phyloP scores from a whole-genome alignment of 2,329 filamentous ascomycete species.

The Calcarisporium arbuscula region DNA sequence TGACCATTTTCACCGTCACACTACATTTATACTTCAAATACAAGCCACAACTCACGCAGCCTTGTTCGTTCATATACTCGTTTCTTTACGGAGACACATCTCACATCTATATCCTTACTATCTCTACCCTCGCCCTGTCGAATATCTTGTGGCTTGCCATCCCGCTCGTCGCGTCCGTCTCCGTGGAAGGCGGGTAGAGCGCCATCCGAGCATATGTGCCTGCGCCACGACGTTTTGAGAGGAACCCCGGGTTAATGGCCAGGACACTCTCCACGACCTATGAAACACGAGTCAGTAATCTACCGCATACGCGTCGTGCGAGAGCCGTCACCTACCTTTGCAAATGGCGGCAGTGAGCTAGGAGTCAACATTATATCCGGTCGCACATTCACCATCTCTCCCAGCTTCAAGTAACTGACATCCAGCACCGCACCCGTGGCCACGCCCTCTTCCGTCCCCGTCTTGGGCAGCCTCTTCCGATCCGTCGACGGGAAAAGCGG shows the following conservation, averaged over 20 bases:
- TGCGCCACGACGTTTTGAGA: constrained; percentile 77
- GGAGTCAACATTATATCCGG: constrained; percentile 83
- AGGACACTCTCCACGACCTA: constrained; percentile 88
- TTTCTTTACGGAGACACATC: no score
- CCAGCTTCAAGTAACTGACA: constrained; percentile 75
- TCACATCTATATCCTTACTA: constrained; percentile 61
- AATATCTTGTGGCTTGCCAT: constrained; percentile 71
- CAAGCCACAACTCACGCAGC: no score
- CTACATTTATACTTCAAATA: no score
- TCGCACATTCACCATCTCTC: constrained; percentile 80
- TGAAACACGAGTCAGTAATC: not conserved
- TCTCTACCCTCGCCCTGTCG: constrained; percentile 78
- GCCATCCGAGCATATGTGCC: constrained; percentile 82
- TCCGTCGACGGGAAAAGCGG: constrained; percentile 80
- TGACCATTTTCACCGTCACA: no score
- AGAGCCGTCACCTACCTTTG: constrained; percentile 59
- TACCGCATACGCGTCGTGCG: not conserved
- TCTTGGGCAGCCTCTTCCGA: constrained; percentile 59
- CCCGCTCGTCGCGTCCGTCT: constrained; percentile 49
- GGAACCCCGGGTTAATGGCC: constrained; percentile 80
- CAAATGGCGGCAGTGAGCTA: constrained; percentile 77
- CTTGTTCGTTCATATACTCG: no score
- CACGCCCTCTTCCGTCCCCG: constrained; percentile 51
- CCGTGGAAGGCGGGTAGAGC: constrained; percentile 58
- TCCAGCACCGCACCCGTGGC: constrained; percentile 76